These are phyloP conservation scores for Sanguinoderma infundibulare DNA, from an alignment of 1,284 basidiomycete species.

Conservation along the genomic window DNA sequence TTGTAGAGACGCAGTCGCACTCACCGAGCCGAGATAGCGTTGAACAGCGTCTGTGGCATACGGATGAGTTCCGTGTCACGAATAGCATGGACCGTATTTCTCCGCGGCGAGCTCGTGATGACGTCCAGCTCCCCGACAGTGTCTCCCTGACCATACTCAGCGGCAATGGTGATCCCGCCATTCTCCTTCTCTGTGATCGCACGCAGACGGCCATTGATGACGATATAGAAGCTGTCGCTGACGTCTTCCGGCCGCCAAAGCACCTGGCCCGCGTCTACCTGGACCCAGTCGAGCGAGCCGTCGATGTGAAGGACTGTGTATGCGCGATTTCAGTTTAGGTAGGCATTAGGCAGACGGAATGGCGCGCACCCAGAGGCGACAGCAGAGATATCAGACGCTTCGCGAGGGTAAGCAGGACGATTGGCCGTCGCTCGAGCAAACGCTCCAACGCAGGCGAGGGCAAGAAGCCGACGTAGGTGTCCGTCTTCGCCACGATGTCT, in stretches of 20 bases:
- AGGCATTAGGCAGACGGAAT: neutral
- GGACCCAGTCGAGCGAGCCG: slow-evolving; percentile 97
- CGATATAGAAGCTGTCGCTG: slow-evolving; percentile 96
- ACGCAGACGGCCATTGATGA: slow-evolving; percentile 95
- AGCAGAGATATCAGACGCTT: slow-evolving; percentile 94
- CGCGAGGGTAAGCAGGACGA: slow-evolving; percentile 94
- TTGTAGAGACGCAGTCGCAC: slow-evolving; percentile 20
- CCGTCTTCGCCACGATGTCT: slow-evolving; percentile 95
- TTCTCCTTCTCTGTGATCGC: slow-evolving; percentile 76
- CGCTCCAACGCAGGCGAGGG: slow-evolving; percentile 89
- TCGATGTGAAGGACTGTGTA: slow-evolving; percentile 93
- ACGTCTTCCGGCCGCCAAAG: slow-evolving; percentile 91
- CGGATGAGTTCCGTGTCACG: slow-evolving; percentile 97
- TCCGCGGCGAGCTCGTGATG: slow-evolving; percentile 89
- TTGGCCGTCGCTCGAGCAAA: slow-evolving; percentile 91
- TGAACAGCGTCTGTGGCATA: slow-evolving; percentile 98
- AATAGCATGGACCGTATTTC: slow-evolving; percentile 95
- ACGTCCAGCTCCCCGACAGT: slow-evolving; percentile 94
- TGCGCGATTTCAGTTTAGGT: neutral
- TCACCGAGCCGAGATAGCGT: slow-evolving; percentile 89
- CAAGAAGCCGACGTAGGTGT: slow-evolving; percentile 95
- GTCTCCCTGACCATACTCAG: slow-evolving; percentile 94
- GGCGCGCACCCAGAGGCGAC: slow-evolving; percentile 79
- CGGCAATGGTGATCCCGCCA: slow-evolving; percentile 81
- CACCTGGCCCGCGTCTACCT: slow-evolving; percentile 92